Percentiles rank a stretch among this genome's conserved stretches.
These are phyloP conservation scores for Cercospora beticola DNA, from an alignment of 2,329 filamentous ascomycete species.

Conservation along the genomic window DNA sequence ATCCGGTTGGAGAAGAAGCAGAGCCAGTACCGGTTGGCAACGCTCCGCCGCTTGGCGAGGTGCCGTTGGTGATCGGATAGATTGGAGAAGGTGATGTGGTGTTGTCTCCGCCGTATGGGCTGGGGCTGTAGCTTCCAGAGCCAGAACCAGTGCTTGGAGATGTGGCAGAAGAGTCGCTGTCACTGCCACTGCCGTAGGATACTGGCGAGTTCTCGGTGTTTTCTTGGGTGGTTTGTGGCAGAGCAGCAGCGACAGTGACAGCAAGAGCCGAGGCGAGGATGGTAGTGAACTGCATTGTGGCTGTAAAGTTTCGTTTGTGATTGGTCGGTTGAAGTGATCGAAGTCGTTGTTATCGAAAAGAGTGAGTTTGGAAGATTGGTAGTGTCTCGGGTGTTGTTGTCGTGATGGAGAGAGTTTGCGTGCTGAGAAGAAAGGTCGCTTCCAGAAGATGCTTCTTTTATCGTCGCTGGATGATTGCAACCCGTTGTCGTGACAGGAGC, in stretches of 20 bases:
- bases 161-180: background rate
- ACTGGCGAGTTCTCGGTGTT: background rate
- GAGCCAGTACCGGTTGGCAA: constrained; percentile 17
- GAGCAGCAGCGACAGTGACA: constrained; percentile 15
- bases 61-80: constrained; percentile 18
- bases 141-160: background rate
- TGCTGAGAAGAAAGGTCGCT: background rate
- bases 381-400: background rate
- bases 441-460: background rate
- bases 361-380: background rate
- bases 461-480: background rate
- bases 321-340: background rate
- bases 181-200: background rate
- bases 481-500: constrained; percentile 3
- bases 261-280: constrained; percentile 16
- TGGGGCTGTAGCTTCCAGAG: background rate
- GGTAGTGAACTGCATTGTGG: constrained; percentile 21
- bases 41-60: constrained; percentile 3
- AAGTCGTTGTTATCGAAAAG: background rate
- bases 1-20: constrained; percentile 1
- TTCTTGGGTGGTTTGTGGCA: background rate
- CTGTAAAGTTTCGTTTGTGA: background rate
- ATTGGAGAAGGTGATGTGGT: constrained; percentile 3
- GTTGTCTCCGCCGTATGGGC: background rate
- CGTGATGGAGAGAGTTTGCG: constrained; percentile 1